These are phyloP conservation scores for Solanum pimpinellifolium DNA, from an alignment of 257 asterid species.

Conservation along the genomic window DNA sequence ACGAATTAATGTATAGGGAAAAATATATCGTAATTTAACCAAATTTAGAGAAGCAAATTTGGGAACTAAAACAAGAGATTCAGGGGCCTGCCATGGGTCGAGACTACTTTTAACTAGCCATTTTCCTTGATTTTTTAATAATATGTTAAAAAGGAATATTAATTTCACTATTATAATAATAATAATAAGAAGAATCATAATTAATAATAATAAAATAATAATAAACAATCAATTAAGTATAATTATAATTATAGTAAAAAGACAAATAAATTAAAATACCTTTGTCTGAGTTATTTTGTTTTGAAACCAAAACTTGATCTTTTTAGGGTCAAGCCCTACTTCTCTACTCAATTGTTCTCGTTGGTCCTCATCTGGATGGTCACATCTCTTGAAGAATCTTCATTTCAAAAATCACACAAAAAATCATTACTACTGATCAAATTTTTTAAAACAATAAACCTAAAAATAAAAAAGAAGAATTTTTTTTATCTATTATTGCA, in stretches of 20 bases:
- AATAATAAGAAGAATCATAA: no score
- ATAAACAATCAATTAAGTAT: background rate
- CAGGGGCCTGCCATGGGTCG: background rate
- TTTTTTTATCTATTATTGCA: background rate
- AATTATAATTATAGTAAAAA: no score
- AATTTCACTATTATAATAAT: background rate
- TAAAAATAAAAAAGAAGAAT: background rate
- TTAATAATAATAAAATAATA: background rate
- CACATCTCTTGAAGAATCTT: constrained; percentile 52
- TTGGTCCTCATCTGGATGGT: constrained; percentile 47
- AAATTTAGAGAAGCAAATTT: background rate
- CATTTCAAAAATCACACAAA: background rate
- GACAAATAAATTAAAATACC: constrained; percentile 16
- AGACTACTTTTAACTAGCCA: background rate
- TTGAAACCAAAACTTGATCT: constrained; percentile 66
- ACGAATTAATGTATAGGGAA: background rate
- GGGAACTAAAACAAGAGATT: background rate
- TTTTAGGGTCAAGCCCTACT: constrained; percentile 44
- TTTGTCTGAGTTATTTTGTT: constrained; percentile 55
- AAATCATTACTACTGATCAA: background rate
- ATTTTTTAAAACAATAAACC: background rate
- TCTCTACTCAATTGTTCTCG: constrained; percentile 35
- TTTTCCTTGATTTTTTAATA: background rate
- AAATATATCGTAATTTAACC: background rate
- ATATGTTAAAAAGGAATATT: background rate